Evolutionary conservation across 2,329 filamentous ascomycete species (phyloP).

Genomic region (Lasiodiplodia citricola): DNA sequence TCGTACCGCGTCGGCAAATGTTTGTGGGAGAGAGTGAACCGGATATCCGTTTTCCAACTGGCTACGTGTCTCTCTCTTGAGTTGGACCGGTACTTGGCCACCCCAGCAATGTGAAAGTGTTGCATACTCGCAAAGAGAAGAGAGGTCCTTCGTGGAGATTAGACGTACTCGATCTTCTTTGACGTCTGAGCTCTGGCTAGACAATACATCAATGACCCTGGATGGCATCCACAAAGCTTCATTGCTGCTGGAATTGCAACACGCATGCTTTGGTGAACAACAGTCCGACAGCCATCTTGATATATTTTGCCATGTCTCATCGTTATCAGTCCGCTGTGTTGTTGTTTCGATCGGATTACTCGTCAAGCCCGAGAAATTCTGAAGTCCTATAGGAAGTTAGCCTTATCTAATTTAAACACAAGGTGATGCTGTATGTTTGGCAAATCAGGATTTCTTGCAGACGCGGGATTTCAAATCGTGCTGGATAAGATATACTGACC

Average conservation of each 20-base stretch:
- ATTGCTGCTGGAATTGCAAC: not conserved
- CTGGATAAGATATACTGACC: no score
- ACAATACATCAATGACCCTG: not conserved
- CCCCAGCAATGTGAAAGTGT: not conserved
- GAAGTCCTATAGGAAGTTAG: not conserved
- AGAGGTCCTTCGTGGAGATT: not conserved
- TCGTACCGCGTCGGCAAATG: not conserved
- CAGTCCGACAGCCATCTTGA: not conserved
- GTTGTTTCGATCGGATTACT: not conserved
- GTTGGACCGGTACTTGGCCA: not conserved
- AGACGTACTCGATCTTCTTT: not conserved
- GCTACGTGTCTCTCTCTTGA: not conserved
- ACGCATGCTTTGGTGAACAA: not conserved
- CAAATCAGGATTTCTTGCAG: no score
- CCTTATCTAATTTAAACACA: not conserved
- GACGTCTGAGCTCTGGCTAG: not conserved
- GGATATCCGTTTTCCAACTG: not conserved
- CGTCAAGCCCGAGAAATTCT: accelerated
- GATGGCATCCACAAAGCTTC: not conserved
- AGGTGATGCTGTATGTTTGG: no score
- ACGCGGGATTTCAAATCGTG: no score
- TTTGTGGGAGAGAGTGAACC: not conserved
- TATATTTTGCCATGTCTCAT: not conserved
- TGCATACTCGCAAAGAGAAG: not conserved
- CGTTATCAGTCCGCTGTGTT: not conserved